phyloP scores from a whole-genome alignment of 1,284 basidiomycete species.

The Stereum hirsutum region DNA sequence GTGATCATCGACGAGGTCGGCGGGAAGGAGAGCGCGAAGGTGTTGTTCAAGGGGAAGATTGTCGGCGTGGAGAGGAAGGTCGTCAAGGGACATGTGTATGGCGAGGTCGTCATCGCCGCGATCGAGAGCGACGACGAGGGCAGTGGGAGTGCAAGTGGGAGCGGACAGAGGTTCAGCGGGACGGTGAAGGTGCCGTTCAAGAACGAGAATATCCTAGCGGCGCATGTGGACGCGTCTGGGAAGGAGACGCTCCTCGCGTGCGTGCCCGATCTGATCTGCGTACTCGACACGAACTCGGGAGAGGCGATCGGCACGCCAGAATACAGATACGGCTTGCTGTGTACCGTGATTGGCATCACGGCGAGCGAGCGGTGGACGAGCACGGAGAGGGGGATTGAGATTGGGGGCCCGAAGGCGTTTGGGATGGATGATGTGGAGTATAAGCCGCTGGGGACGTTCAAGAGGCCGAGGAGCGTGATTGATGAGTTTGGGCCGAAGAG shows the following conservation, averaged over 20 bases:
- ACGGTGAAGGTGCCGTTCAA: slow-evolving; percentile 23
- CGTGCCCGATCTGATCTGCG: slow-evolving; percentile 29
- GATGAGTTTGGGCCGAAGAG: slow-evolving; percentile 3
- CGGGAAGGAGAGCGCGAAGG: slow-evolving; percentile 3
- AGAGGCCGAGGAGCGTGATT: slow-evolving; percentile 7
- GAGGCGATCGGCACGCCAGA: slow-evolving; percentile 21
- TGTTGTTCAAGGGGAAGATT: slow-evolving; percentile 9
- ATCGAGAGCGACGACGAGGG: neutral
- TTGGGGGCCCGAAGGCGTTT: slow-evolving; percentile 16
- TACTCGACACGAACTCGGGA: slow-evolving; percentile 23
- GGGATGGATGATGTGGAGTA: slow-evolving; percentile 11
- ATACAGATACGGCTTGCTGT: slow-evolving; percentile 25
- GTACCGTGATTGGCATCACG: slow-evolving; percentile 25
- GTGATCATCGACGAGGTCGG: slow-evolving; percentile 8
- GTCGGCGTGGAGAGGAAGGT: slow-evolving; percentile 6
- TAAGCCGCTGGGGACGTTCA: slow-evolving; percentile 6
- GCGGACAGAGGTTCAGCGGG: neutral
- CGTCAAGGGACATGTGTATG: slow-evolving; percentile 8
- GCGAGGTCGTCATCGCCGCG: slow-evolving; percentile 6
- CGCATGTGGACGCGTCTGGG: slow-evolving; percentile 3
- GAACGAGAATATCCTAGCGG: slow-evolving; percentile 24
- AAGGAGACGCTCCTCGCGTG: slow-evolving; percentile 15
- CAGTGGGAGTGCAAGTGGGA: neutral
- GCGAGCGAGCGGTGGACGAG: slow-evolving; percentile 24
- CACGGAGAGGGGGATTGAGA: slow-evolving; percentile 21